Percentiles rank a stretch among this genome's conserved stretches.
phyloP scores from a whole-genome alignment of 179 eudicot genomes.

The Spinacia oleracea region DNA sequence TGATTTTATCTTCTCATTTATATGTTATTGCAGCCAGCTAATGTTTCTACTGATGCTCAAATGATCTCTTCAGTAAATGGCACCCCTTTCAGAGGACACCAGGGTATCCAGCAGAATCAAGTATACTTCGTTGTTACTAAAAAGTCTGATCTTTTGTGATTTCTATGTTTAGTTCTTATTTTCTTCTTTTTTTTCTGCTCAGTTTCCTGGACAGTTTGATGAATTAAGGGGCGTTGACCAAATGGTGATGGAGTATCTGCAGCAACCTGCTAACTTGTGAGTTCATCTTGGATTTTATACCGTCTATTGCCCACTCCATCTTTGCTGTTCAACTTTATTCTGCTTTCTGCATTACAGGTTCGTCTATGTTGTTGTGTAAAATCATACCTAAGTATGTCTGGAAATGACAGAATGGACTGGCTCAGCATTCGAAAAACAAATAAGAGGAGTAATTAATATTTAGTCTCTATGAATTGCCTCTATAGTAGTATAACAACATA shows the following conservation, averaged over 20 bases:
- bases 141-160: conserved; percentile 5
- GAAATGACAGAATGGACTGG: not conserved
- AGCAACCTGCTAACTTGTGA: conserved; percentile 63
- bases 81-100: conserved; percentile 54
- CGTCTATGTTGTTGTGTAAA: not conserved
- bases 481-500: no score
- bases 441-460: not conserved
- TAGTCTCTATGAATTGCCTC: not conserved
- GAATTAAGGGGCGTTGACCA: conserved; percentile 57
- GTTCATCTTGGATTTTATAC: conserved; percentile 26
- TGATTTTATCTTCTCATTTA: conserved; percentile 1
- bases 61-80: conserved; percentile 37
- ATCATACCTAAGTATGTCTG: not conserved
- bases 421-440: not conserved
- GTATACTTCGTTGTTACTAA: conserved; percentile 29
- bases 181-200: conserved; percentile 6
- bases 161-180: conserved; percentile 2
- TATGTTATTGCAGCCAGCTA: conserved; percentile 34
- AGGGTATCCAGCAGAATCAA: conserved; percentile 58
- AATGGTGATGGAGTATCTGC: conserved; percentile 56
- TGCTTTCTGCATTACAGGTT: not conserved
- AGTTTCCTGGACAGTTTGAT: conserved; percentile 47
- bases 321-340: not conserved
- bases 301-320: not conserved
- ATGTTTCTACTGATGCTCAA: conserved; percentile 35